phyloP scores from a whole-genome alignment of 192 early-diverging fungal genomes.

The Coemansia guatemalensis region DNA sequence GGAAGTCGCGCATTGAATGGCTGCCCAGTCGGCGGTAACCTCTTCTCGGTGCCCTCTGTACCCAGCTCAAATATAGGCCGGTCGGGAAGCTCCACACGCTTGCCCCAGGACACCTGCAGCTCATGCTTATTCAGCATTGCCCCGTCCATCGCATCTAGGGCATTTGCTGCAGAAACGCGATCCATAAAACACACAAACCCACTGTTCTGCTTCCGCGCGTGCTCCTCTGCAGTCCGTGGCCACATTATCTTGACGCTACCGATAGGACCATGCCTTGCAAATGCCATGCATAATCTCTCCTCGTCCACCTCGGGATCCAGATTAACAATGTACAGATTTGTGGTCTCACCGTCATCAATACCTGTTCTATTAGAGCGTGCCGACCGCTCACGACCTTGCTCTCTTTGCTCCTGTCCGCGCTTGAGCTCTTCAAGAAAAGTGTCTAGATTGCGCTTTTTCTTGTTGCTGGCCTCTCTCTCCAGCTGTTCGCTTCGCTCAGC shows the following conservation, averaged over 20 bases:
- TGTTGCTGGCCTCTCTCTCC: constrained; percentile 19
- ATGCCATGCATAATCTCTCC: constrained; percentile 67
- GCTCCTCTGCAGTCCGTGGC: constrained; percentile 85
- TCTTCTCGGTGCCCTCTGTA: constrained; percentile 1
- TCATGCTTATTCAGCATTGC: constrained; percentile 4
- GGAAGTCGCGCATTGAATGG: constrained; percentile 37
- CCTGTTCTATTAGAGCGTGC: constrained; percentile 10
- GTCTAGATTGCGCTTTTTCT: constrained; percentile 79
- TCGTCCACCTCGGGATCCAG: constrained; percentile 75
- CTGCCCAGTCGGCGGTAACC: constrained; percentile 17
- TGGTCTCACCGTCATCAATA: constrained; percentile 70
- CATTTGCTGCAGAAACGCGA: constrained; percentile 65
- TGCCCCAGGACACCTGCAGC: constrained; percentile 82
- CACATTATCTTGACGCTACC: constrained; percentile 95
- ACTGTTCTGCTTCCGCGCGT: constrained; percentile 72
- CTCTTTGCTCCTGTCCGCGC: constrained; percentile 67
- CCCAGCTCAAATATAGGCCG: constrained; percentile 63
- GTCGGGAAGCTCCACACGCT: constrained; percentile 70
- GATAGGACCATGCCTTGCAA: constrained; percentile 82
- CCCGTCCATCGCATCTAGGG: constrained; percentile 71
- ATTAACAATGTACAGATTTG: constrained; percentile 85
- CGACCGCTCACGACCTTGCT: constrained; percentile 21
- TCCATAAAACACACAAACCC: constrained; percentile 93
- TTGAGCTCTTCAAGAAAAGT: constrained; percentile 84
- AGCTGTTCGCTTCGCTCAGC: not conserved